These are phyloP conservation scores for Pichia exigua DNA, from an alignment of 805 yeast species.

Conservation along the genomic window DNA sequence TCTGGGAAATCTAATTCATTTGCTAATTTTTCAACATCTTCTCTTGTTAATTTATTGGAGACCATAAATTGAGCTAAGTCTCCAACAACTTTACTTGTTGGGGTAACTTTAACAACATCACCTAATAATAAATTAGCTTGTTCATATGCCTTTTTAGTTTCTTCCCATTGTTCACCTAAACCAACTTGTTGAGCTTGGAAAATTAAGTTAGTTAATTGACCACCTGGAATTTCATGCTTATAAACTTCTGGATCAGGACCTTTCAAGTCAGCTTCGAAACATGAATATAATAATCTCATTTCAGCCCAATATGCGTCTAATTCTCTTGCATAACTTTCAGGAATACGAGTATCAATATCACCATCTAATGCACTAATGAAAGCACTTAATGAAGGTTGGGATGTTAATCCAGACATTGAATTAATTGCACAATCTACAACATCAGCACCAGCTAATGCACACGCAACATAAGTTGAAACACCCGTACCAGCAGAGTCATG, in stretches of 20 bases:
- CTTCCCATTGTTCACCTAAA: slow-evolving; percentile 92
- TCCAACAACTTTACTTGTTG: slow-evolving; percentile 99
- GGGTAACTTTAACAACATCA: slow-evolving; percentile 96
- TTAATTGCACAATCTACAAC: slow-evolving; percentile 96
- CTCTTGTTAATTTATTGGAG: slow-evolving; percentile 76
- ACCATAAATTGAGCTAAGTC: slow-evolving; percentile 99
- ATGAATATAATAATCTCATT: slow-evolving; percentile 92
- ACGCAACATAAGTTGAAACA: slow-evolving; percentile 92
- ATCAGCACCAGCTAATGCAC: slow-evolving; percentile 96
- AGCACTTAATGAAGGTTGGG: slow-evolving; percentile 95
- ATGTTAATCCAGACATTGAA: slow-evolving; percentile 97
- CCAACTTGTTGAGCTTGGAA: slow-evolving; percentile 99
- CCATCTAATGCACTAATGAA: slow-evolving; percentile 89
- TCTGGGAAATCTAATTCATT: slow-evolving; percentile 95
- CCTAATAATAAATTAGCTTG: slow-evolving; percentile 88
- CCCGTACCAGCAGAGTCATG: slow-evolving; percentile 99
- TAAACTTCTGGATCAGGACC: slow-evolving; percentile 99
- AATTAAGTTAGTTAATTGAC: slow-evolving; percentile 93
- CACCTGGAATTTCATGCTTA: slow-evolving; percentile 98
- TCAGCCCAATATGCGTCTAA: slow-evolving; percentile 97
- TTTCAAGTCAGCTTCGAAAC: slow-evolving; percentile 96
- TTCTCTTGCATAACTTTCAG: slow-evolving; percentile 62
- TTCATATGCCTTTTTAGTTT: slow-evolving; percentile 90
- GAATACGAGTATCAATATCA: slow-evolving; percentile 66
- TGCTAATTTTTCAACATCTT: slow-evolving; percentile 85